phyloP scores from a whole-genome alignment of 1,139 yeast genomes.

The Candida tropicalis region DNA sequence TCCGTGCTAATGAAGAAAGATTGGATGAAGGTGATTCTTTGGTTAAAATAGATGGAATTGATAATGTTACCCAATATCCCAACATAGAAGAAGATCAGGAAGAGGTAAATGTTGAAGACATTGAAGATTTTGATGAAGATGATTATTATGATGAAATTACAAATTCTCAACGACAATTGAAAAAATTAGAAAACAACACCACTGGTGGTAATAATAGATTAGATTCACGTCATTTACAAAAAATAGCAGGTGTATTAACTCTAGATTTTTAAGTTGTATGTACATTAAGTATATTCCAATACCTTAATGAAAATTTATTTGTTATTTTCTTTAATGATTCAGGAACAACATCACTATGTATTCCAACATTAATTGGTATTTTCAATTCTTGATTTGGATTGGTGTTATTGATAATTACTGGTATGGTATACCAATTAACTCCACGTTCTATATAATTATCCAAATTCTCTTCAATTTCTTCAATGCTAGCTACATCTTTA shows the following conservation, averaged over 20 bases:
- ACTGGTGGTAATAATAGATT: slow-evolving; percentile 20
- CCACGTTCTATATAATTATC: slow-evolving; percentile 29
- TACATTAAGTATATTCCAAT: slow-evolving; percentile 35
- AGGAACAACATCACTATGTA: slow-evolving; percentile 32
- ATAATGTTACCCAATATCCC: slow-evolving; percentile 27
- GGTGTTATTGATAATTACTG: slow-evolving; percentile 19
- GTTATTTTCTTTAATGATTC: slow-evolving; percentile 21
- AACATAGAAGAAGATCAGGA: slow-evolving; percentile 17
- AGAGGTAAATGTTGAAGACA: slow-evolving; percentile 18
- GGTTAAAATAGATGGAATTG: slow-evolving; percentile 36
- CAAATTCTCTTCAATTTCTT: slow-evolving; percentile 20
- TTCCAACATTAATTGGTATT: slow-evolving; percentile 34
- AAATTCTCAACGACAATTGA: slow-evolving; percentile 23
- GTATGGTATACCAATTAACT: slow-evolving; percentile 39
- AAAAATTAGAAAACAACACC: slow-evolving; percentile 13
- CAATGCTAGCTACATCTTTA: slow-evolving; percentile 6
- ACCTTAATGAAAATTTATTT: slow-evolving; percentile 30
- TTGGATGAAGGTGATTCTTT: slow-evolving; percentile 31
- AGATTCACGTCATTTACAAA: slow-evolving; percentile 55
- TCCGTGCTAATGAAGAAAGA: slow-evolving; percentile 60
- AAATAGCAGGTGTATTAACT: slow-evolving; percentile 57
- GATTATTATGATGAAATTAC: slow-evolving; percentile 17
- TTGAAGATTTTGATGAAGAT: slow-evolving; percentile 17
- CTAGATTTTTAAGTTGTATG: slow-evolving; percentile 46
- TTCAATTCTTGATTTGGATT: slow-evolving; percentile 13